Evolutionary conservation across 108 stramenopile species (phyloP), one percentile per base, ranked within the genome.

Genomic region (Skeletonema tropicum): DNA sequence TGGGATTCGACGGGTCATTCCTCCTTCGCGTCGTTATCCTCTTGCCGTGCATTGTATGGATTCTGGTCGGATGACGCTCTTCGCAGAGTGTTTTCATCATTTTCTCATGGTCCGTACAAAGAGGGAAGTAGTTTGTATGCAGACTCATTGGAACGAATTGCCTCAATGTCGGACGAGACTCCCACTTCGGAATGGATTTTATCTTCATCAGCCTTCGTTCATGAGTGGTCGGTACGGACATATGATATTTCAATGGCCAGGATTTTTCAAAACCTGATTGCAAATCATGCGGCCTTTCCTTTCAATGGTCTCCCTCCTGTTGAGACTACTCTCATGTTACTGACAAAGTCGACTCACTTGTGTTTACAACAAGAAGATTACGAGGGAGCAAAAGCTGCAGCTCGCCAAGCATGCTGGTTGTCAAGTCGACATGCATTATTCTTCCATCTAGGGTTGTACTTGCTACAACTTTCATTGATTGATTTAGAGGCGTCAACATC

Each of bases 1-100:
- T 92, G 91, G 91, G 88, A 92, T 68, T 73, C 83, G 26, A 83
- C 84, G 14, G 89, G 89, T 3, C 72, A 81, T 63, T 49, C 81
- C 3, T 75, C 69, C 13, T 61, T 86, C 70, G 79, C 87, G 21
- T 73, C 78, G 3, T 57, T 89, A 26, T 75, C 90, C 13, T 87
- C 89, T 9, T 52, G 79, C 32, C 66, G 71, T 14, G 68, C 80
- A 60, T 59, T 92, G 82, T 61, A 82, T 68, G 93, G 90, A 8
- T 71, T 75, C 49, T 65, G 76, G 29, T 64, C 83, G n/a, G 31
- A 74, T 15, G 31, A 31, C 9, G 81, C 72, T n/a, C 39, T 74
- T 39, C 52, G 49, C 32, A 73, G 78, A 74, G 72, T 83, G 14
- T 60, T 75, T 52, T 32, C 74, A 57, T 75, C 82, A 30, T 48